These are phyloP conservation scores for Keithomyces neogunnii DNA, from an alignment of 2,329 filamentous ascomycete species.

Conservation along the genomic window DNA sequence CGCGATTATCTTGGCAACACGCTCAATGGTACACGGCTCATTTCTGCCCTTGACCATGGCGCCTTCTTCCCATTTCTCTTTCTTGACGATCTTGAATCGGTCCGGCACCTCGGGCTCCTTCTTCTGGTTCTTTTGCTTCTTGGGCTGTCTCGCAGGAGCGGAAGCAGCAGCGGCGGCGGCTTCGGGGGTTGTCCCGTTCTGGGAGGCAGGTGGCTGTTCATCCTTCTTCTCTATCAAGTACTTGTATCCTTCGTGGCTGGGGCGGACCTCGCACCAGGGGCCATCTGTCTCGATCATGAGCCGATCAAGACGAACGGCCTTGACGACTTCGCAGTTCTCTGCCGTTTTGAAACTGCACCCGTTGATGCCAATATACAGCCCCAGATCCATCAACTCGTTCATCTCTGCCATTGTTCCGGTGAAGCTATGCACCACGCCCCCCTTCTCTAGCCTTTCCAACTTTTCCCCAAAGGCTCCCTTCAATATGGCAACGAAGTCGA, in stretches of 20 bases:
- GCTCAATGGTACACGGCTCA: constrained; percentile 79
- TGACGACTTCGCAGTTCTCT: constrained; percentile 82
- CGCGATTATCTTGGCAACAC: constrained; percentile 83
- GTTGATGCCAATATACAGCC: constrained; percentile 89
- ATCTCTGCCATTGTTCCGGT: constrained; percentile 84
- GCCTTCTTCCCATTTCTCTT: constrained; percentile 86
- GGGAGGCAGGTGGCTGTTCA: constrained; percentile 12
- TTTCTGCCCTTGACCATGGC: constrained; percentile 92
- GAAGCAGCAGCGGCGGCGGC: constrained; percentile 9
- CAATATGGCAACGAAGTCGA: constrained; percentile 72
- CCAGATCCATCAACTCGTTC: constrained; percentile 67
- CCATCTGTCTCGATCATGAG: constrained; percentile 96
- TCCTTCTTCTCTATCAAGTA: constrained; percentile 43
- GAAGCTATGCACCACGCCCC: constrained; percentile 89
- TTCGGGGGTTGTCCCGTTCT: constrained; percentile 13
- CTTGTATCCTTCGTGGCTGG: constrained; percentile 77
- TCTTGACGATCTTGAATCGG: constrained; percentile 80
- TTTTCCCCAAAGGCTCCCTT: constrained; percentile 45
- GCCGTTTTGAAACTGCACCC: constrained; percentile 93
- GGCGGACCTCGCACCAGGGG: constrained; percentile 92
- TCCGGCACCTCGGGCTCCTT: constrained; percentile 59
- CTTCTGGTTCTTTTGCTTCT: constrained; percentile 43
- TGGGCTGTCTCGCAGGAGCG: constrained; percentile 21
- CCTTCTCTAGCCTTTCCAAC: constrained; percentile 59
- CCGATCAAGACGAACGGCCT: constrained; percentile 65